phyloP scores from a whole-genome alignment of 768 basidiomycete species.

The Pholiota molesta region DNA sequence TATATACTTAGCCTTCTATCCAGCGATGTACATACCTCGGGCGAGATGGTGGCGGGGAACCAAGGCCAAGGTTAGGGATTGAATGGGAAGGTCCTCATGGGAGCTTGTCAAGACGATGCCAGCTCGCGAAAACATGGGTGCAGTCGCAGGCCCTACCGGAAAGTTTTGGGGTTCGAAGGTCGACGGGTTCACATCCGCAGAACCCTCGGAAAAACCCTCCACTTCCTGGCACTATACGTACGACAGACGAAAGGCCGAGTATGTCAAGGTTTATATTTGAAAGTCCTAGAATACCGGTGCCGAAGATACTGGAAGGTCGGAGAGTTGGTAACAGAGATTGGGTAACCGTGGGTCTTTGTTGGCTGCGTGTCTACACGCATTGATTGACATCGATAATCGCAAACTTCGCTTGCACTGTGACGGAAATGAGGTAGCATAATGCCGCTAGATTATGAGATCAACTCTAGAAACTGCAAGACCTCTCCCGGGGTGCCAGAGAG shows the following conservation, averaged over 20 bases:
- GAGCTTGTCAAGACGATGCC: background rate
- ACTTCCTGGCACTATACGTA: background rate
- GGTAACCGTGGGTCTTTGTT: conserved; percentile 1
- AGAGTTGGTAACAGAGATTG: conserved; percentile 3
- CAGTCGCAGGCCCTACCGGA: background rate
- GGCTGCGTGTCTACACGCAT: background rate
- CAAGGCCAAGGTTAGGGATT: background rate
- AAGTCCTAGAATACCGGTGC: background rate
- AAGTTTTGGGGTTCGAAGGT: background rate
- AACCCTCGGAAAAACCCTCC: background rate
- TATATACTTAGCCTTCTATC: background rate
- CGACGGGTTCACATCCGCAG: background rate
- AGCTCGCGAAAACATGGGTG: background rate
- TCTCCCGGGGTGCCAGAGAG: background rate
- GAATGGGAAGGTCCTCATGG: background rate
- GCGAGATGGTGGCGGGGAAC: background rate
- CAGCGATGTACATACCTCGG: background rate
- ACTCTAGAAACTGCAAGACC: background rate
- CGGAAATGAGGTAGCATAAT: background rate
- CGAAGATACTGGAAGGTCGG: background rate
- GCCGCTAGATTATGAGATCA: background rate
- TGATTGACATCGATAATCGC: background rate
- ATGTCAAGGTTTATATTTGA: background rate
- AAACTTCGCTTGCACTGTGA: background rate
- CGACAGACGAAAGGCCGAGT: background rate